Evolutionary conservation across 1,139 yeast genomes (phyloP).

Genomic region (Diutina ranongensis): DNA sequence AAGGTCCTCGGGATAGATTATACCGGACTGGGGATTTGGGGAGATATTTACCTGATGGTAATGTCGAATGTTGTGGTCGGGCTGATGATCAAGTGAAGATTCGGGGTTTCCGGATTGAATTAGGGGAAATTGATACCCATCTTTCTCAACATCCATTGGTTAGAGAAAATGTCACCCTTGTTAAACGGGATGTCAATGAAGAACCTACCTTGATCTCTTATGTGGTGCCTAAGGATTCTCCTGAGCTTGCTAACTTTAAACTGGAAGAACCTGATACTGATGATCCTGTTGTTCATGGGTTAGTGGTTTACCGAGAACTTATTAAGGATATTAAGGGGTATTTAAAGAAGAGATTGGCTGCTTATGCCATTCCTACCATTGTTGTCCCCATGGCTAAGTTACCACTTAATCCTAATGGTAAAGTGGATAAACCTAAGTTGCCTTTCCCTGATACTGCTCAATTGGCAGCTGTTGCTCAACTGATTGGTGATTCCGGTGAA

Average conservation of each 20-base stretch:
- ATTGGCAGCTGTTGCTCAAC: slow-evolving; percentile 52
- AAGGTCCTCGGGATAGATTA: slow-evolving; percentile 89
- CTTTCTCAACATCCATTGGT: slow-evolving; percentile 86
- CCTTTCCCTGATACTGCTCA: slow-evolving; percentile 93
- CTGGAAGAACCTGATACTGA: slow-evolving; percentile 23
- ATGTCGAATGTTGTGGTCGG: slow-evolving; percentile 96
- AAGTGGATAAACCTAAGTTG: slow-evolving; percentile 92
- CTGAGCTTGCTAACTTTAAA: slow-evolving; percentile 43
- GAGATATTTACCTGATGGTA: slow-evolving; percentile 91
- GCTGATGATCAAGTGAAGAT: slow-evolving; percentile 99
- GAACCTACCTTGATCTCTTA: slow-evolving; percentile 88
- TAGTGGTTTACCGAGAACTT: slow-evolving; percentile 63
- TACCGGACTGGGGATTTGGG: slow-evolving; percentile 98
- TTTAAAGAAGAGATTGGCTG: slow-evolving; percentile 80
- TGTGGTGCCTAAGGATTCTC: slow-evolving; percentile 70
- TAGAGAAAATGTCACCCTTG: slow-evolving; percentile 85
- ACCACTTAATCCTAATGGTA: slow-evolving; percentile 97
- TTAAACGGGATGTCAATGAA: slow-evolving; percentile 85
- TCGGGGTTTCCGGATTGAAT: slow-evolving; percentile 95
- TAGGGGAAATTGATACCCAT: slow-evolving; percentile 97
- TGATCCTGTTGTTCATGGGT: slow-evolving; percentile 70
- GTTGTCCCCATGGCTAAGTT: slow-evolving; percentile 77
- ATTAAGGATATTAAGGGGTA: slow-evolving; percentile 73
- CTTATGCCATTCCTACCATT: slow-evolving; percentile 87
- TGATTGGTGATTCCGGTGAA: slow-evolving; percentile 21